Evolutionary conservation across 352 stramenopile species (phyloP).

Genomic region (Peronosclerospora sorghi): DNA sequence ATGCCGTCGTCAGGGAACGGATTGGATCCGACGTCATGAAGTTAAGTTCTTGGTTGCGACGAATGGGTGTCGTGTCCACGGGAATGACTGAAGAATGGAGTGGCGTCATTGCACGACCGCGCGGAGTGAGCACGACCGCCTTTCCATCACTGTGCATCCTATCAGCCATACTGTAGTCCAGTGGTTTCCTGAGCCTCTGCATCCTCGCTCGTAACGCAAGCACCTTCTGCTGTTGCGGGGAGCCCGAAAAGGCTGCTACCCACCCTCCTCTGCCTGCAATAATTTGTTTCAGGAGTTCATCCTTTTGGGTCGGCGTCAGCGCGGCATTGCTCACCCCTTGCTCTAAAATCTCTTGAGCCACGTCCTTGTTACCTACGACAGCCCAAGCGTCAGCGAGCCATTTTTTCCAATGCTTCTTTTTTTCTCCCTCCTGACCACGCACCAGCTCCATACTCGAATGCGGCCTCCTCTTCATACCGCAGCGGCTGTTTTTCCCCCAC

Average conservation of each 20-base stretch:
- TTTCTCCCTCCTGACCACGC: not conserved
- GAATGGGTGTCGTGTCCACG: conserved; percentile 10
- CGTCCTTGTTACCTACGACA: conserved; percentile 27
- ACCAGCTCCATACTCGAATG: conserved; percentile 33
- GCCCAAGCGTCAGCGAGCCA: not conserved
- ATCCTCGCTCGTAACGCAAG: conserved; percentile 6
- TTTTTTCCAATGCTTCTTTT: not conserved
- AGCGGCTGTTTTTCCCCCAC: conserved; percentile 37
- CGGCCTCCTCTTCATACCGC: conserved; percentile 56
- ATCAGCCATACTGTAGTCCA: conserved; percentile 2
- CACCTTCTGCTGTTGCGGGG: conserved; percentile 22
- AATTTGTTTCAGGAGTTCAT: conserved; percentile 29
- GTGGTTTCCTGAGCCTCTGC: conserved; percentile 4
- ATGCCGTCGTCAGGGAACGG: not conserved
- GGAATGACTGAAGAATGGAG: not conserved
- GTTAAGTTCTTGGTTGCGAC: not conserved
- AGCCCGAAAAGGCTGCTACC: conserved; percentile 17
- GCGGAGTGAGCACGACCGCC: conserved; percentile 14
- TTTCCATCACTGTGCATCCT: not conserved
- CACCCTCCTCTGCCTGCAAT: conserved; percentile 19
- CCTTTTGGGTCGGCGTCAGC: conserved; percentile 24
- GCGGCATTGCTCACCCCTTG: conserved; percentile 36
- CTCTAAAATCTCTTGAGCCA: conserved; percentile 42
- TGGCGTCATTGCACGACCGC: conserved; percentile 8
- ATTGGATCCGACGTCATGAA: not conserved